phyloP scores from a whole-genome alignment of 2,329 filamentous ascomycete genomes.

The Neofusicoccum parvum region DNA sequence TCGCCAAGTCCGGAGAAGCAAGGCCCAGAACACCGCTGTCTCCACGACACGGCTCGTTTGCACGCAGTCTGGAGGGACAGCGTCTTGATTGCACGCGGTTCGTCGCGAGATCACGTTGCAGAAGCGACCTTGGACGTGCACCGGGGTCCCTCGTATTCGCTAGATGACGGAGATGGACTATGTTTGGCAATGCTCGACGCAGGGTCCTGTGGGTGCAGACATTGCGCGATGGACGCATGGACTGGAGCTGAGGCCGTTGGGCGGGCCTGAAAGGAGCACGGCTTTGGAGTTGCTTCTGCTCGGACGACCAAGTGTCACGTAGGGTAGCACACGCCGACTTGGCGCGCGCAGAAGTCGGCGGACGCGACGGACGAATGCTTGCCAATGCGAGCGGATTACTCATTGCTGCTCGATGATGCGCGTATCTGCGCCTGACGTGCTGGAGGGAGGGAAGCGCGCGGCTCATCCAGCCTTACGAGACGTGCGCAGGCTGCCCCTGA shows the following conservation, averaged over 20 bases:
- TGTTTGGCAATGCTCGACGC: conserved; percentile 12
- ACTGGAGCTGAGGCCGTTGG: background rate
- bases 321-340: too few relatives aligned
- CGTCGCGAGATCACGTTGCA: conserved; percentile 11
- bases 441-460: conserved; percentile 7
- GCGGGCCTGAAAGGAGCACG: background rate
- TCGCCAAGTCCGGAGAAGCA: background rate
- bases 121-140: background rate
- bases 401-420: conserved; percentile 10
- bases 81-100: background rate
- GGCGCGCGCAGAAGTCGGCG: background rate
- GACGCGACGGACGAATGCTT: background rate
- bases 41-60: background rate
- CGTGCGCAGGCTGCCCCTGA: background rate
- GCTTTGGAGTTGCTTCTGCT: background rate
- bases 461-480: conserved; percentile 11
- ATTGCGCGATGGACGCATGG: conserved; percentile 1
- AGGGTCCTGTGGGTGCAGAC: conserved; percentile 8
- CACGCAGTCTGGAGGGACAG: background rate
- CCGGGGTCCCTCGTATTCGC: conserved; percentile 10
- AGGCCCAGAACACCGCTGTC: background rate
- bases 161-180: background rate
- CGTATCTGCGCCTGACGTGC: background rate
- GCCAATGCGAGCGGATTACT: background rate
- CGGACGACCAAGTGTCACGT: background rate